Base-by-base conservation (phyloP, 2,329 filamentous ascomycete species). In the Fusarium pseudonygamai region DNA sequence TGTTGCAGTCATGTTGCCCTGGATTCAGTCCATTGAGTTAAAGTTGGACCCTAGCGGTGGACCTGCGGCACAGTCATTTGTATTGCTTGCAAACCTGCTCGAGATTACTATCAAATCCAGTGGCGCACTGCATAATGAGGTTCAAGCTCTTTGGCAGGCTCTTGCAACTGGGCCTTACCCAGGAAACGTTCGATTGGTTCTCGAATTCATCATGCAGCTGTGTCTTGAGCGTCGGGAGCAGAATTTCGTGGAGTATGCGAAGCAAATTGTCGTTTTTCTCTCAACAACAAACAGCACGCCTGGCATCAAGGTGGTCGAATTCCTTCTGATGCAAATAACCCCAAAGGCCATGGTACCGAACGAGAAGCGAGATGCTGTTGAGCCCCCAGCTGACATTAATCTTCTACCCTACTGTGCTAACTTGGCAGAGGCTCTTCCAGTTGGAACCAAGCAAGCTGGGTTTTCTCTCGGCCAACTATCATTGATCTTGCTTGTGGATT, bases 331-430 rank as follows among this genome's bases (percentile, higher is more conserved):
- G 82, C 95, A 98, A 74, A 95, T 99, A 71, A 93, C 91, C 0
- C 96, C 97, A 2, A 97, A 96, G 81, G 93, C 95, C n/a, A 98
- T 99, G 96, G 95, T 98, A 15, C 94, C 95, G 15, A 93, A 93
- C 75, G 93, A 97, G 79, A 97, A 96, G 81, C 88, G 90, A 69
- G 90, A 92, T 52, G 87, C 90, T 4, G 84, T 91, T 22, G 89
- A 90, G 15, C 87, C 92, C 13, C 93, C 94, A 5, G 88, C 92
- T 2, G 95, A 98, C 78, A 89, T 92, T 60, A 87, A 87, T 67
- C 88, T 88, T 58, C 85, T 98, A 40, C 96, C 96, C 1, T 98
- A 99, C 80, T 93, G 97, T 76, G 96, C 96, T 24, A 95, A 98
- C 78, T 84, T 98, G 32, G 87, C 89, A 5, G 90, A 93, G 46